phyloP scores from a whole-genome alignment of 768 basidiomycete species.

The Mycena sanguinolenta region DNA sequence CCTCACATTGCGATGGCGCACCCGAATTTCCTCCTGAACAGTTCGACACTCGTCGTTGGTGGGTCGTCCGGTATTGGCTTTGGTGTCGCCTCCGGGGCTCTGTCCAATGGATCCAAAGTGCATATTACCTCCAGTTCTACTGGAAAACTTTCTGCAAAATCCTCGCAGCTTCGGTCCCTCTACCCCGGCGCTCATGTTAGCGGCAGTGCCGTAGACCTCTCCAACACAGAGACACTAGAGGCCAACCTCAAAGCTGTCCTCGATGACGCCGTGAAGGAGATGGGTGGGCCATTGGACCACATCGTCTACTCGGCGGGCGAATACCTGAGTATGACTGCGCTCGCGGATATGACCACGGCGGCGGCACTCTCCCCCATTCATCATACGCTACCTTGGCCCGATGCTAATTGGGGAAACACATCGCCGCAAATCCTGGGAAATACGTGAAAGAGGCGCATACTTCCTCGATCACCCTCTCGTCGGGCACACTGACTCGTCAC shows the following conservation, averaged over 20 bases:
- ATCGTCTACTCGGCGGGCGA: not conserved
- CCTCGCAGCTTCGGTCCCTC: not conserved
- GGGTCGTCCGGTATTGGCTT: not conserved
- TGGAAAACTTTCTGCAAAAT: not conserved
- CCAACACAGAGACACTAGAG: too few species aligned
- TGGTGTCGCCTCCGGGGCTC: not conserved
- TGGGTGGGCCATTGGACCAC: not conserved
- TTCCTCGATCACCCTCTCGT: not conserved
- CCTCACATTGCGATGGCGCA: not conserved
- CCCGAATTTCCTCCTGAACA: not conserved
- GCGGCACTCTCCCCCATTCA: not conserved
- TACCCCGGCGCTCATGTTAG: not conserved
- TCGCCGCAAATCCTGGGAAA: not conserved
- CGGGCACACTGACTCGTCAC: not conserved
- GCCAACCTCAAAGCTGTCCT: not conserved
- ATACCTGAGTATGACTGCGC: not conserved
- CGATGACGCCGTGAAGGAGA: not conserved
- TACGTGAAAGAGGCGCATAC: not conserved
- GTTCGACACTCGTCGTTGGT: not conserved
- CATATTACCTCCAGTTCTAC: not conserved
- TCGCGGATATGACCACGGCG: not conserved
- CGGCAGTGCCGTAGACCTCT: too few species aligned
- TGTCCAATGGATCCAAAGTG: not conserved
- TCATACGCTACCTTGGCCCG: not conserved
- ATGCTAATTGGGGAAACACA: not conserved